A percentile compares a stretch with the other conserved stretches of the same genome.
These are phyloP conservation scores for Chytridiales sp. DNA, from an alignment of 371 early-diverging fungal genomes.

Conservation along the genomic window DNA sequence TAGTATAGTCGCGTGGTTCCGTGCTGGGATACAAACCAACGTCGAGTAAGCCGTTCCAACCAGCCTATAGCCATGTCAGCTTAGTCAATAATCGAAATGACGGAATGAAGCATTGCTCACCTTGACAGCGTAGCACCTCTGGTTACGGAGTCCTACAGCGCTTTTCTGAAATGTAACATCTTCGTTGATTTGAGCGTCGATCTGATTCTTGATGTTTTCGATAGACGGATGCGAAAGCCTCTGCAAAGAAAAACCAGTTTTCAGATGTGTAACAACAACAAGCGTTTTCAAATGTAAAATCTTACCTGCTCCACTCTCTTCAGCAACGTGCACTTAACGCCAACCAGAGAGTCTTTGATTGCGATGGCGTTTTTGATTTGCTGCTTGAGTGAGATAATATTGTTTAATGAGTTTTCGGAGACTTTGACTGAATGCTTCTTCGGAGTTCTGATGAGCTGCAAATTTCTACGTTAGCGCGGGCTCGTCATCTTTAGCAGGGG, in stretches of 20 bases:
- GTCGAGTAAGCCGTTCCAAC: slow-evolving; percentile 84
- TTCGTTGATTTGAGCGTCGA: slow-evolving; percentile 52
- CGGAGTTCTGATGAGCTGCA: slow-evolving; percentile 49
- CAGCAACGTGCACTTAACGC: slow-evolving; percentile 31
- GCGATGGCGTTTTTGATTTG: slow-evolving; percentile 46
- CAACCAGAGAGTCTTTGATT: slow-evolving; percentile 40
- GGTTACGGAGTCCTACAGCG: slow-evolving; percentile 75
- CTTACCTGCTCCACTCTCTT: background rate
- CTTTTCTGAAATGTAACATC: slow-evolving; percentile 70
- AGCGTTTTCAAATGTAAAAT: background rate
- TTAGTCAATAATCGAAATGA: background rate
- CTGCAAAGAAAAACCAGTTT: background rate
- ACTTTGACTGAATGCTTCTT: slow-evolving; percentile 54
- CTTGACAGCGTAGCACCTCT: slow-evolving; percentile 63
- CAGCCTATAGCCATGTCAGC: slow-evolving; percentile 59
- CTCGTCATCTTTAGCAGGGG: background rate
- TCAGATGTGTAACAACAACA: background rate
- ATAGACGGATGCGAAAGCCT: slow-evolving; percentile 32
- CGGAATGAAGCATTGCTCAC: slow-evolving; percentile 3
- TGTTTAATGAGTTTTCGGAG: slow-evolving; percentile 71
- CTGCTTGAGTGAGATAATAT: slow-evolving; percentile 68
- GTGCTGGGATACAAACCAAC: slow-evolving; percentile 69
- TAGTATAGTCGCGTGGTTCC: background rate
- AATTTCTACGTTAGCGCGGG: background rate
- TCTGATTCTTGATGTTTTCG: slow-evolving; percentile 31